Evolutionary conservation across 164 flowering plant species (phyloP), one percentile per base, ranked within the genome.

Genomic region (Umbellularia californica): DNA sequence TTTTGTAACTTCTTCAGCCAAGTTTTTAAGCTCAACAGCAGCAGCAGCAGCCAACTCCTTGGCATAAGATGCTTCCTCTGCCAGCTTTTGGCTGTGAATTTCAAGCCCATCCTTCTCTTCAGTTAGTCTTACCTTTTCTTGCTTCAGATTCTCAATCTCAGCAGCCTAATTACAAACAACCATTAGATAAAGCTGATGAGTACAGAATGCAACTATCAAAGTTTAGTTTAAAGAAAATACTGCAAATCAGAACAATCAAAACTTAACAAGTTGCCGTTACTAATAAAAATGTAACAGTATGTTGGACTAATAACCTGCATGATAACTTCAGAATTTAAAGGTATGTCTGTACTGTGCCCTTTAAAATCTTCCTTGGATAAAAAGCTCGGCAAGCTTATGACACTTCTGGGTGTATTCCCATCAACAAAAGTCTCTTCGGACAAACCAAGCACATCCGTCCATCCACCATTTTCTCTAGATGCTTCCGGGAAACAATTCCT

Each of bases 21-120:
- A 82, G 80, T 85, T 89, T 65, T 83, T 82, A 24, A 94, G 92
- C 76, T 92, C 98, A 77, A 87, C 86, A 66, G 98, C 96, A 20
- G 98, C 97, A 69, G 97, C 97, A 12, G 95, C 76, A 70, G 98
- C 97, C 81, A 94, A 86, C 84, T 91, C 97, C 77, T 94, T 91
- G 23, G 96, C 97, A 79, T 88, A 92, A 28, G 96, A 88, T 70
- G 96, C 91, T 88, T 94, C 98, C 76, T 92, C 97, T 35, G 88
- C 84, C 70, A 90, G 83, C 81, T 92, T 92, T 70, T 80, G 86
- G 77, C 81, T 81, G 50, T 85, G 90, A 78, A 88, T 80, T 83
- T 82, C 87, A 69, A 89, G 83, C 65, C 88, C 94, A 70, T 86
- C 89, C 80, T 87, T 94, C 62, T 89, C 93, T 82, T 91, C 94